Percentiles rank a stretch among this genome's conserved stretches.
Evolutionary conservation across 257 asterid species (phyloP).

Genomic region (Solanum dulcamara): DNA sequence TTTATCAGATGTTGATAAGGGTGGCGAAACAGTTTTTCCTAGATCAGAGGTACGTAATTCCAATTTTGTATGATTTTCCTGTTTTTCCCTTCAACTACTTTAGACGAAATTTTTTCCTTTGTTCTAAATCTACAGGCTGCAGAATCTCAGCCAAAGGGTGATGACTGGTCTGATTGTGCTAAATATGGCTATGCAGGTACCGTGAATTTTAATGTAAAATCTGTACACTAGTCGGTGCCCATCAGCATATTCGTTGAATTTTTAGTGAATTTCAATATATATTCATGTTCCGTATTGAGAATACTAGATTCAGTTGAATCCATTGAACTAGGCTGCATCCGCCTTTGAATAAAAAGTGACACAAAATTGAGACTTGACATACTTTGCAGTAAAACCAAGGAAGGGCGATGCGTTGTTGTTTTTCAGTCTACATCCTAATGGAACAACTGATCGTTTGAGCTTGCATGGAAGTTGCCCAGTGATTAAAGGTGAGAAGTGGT

Average conservation of each 20-base stretch:
- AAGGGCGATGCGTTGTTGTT: slow-evolving; percentile 76
- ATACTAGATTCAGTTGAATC: neutral
- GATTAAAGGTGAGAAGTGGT: slow-evolving; percentile 87
- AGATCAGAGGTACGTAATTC: slow-evolving; percentile 49
- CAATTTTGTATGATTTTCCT: neutral
- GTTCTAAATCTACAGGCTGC: slow-evolving; percentile 23
- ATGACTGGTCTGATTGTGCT: slow-evolving; percentile 81
- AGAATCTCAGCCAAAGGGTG: slow-evolving; percentile 47
- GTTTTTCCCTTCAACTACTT: neutral
- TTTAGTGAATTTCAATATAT: neutral
- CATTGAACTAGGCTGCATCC: neutral
- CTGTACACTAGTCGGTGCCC: neutral
- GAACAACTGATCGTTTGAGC: slow-evolving; percentile 59
- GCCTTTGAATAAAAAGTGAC: neutral
- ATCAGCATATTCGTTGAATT: neutral
- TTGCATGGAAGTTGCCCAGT: slow-evolving; percentile 94
- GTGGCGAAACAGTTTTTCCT: slow-evolving; percentile 89
- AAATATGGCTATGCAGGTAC: slow-evolving; percentile 75
- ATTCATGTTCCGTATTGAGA: neutral
- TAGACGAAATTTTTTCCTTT: neutral
- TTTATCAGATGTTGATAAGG: slow-evolving; percentile 56
- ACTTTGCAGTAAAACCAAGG: slow-evolving; percentile 56
- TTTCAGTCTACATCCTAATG: slow-evolving; percentile 78
- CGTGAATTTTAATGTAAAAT: neutral
- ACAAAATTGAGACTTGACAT: neutral